Conservation (phyloP, 371 early-diverging fungal species). For the Haplosporangium sp. region DNA sequence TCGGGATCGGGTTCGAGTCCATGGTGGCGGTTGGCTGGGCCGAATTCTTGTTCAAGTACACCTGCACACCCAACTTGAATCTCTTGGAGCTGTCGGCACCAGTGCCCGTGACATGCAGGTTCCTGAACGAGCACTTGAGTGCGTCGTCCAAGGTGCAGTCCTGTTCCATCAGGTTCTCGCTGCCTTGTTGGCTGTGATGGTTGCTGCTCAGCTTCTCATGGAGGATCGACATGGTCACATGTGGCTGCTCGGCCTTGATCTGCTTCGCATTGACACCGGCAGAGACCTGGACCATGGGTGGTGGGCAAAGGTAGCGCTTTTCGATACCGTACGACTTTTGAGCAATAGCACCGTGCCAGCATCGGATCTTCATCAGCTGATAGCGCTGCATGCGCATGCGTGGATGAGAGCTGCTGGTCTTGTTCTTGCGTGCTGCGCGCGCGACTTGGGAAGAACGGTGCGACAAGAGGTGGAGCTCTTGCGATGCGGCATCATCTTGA, state of each 20-base stretch:
- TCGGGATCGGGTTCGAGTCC: conserved; percentile 73
- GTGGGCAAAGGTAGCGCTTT: conserved; percentile 82
- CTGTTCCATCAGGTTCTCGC: conserved; percentile 50
- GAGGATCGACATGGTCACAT: conserved; percentile 68
- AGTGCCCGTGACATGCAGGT: conserved; percentile 75
- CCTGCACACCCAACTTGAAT: conserved; percentile 69
- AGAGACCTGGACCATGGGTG: conserved; percentile 72
- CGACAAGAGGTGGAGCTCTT: conserved; percentile 41
- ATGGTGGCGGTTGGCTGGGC: conserved; percentile 62
- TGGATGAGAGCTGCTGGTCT: conserved; percentile 11
- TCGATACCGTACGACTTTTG: conserved; percentile 86
- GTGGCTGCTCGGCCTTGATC: conserved; percentile 54
- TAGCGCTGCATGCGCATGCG: conserved; percentile 39
- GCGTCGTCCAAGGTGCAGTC: conserved; percentile 30
- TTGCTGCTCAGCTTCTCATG: conserved; percentile 24
- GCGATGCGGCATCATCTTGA: conserved; percentile 14
- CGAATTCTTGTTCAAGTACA: conserved; percentile 39
- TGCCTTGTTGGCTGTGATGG: conserved; percentile 6
- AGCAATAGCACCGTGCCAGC: conserved; percentile 73
- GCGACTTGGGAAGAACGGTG: conserved; percentile 7
- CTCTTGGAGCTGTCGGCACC: conserved; percentile 72
- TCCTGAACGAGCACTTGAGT: conserved; percentile 53
- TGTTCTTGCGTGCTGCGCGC: background rate
- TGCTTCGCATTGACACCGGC: conserved; percentile 46
- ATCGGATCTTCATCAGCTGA: conserved; percentile 61